Conservation (phyloP, 208 protist genomes). For the Leptomonas pyrrhocoris region DNA sequence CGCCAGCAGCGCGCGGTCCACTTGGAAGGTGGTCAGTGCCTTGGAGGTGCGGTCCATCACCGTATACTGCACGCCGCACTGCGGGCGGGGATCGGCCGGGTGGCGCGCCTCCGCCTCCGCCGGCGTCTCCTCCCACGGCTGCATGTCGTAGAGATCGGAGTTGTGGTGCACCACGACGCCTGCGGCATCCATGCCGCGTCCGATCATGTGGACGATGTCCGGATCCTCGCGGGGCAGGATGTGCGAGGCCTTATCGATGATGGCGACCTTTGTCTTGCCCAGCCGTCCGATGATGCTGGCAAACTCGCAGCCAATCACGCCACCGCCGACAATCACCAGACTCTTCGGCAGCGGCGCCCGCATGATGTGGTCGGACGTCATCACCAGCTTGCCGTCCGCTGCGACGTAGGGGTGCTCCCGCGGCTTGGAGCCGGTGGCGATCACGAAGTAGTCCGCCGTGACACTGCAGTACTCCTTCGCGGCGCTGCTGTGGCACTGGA, state of each 20-base stretch:
- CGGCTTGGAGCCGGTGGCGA: slow-evolving; percentile 75
- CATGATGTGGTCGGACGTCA: slow-evolving; percentile 83
- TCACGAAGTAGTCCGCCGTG: slow-evolving; percentile 78
- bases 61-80: slow-evolving; percentile 75
- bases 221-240: slow-evolving; percentile 76
- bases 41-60: slow-evolving; percentile 62
- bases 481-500: slow-evolving; percentile 57
- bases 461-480: slow-evolving; percentile 57
- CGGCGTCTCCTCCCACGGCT: slow-evolving; percentile 55
- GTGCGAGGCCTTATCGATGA: slow-evolving; percentile 71
- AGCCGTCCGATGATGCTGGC: slow-evolving; percentile 70
- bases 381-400: slow-evolving; percentile 54
- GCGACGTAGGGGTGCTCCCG: slow-evolving; percentile 59
- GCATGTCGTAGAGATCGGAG: slow-evolving; percentile 75
- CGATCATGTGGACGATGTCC: slow-evolving; percentile 57
- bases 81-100: slow-evolving; percentile 20
- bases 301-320: slow-evolving; percentile 81
- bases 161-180: slow-evolving; percentile 78
- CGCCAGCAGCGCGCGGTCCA: slow-evolving; percentile 72
- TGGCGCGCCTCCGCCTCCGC: slow-evolving; percentile 25
- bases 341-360: slow-evolving; percentile 60
- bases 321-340: slow-evolving; percentile 78
- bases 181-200: slow-evolving; percentile 40
- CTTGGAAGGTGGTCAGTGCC: slow-evolving; percentile 62
- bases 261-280: slow-evolving; percentile 71